phyloP scores from a whole-genome alignment of 495 filamentous ascomycete species.

The Astrocystis sublimbata region DNA sequence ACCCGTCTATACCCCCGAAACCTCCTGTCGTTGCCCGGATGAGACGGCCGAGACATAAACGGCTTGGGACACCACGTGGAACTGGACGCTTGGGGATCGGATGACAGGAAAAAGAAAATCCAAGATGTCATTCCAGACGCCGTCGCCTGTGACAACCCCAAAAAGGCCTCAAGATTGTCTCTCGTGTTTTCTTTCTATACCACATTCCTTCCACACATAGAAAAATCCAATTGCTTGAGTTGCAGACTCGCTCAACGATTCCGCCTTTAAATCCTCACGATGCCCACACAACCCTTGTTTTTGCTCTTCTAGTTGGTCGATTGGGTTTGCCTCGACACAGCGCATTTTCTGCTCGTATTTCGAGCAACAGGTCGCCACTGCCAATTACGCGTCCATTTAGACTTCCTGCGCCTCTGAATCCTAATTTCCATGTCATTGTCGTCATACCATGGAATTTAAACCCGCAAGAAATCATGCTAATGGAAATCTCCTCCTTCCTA shows the following conservation, averaged over 20 bases:
- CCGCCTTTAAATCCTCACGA: constrained; percentile 21
- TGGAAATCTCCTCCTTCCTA: constrained; percentile 27
- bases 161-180: constrained; percentile 29
- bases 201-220: constrained; percentile 35
- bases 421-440: background rate
- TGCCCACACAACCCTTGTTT: background rate
- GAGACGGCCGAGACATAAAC: constrained; percentile 20
- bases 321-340: constrained; percentile 4
- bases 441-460: constrained; percentile 30
- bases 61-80: constrained; percentile 21
- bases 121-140: constrained; percentile 24
- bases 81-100: constrained; percentile 12
- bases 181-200: constrained; percentile 25
- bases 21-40: background rate
- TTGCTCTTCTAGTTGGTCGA: background rate
- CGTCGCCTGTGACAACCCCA: constrained; percentile 35
- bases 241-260: constrained; percentile 14
- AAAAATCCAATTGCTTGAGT: constrained; percentile 19
- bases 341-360: background rate
- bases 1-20: background rate
- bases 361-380: background rate
- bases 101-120: constrained; percentile 23
- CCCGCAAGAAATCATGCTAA: constrained; percentile 33
- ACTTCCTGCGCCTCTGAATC: background rate
- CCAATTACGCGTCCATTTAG: background rate